Conservation (phyloP, 768 basidiomycete species). For the Russula sp. region DNA sequence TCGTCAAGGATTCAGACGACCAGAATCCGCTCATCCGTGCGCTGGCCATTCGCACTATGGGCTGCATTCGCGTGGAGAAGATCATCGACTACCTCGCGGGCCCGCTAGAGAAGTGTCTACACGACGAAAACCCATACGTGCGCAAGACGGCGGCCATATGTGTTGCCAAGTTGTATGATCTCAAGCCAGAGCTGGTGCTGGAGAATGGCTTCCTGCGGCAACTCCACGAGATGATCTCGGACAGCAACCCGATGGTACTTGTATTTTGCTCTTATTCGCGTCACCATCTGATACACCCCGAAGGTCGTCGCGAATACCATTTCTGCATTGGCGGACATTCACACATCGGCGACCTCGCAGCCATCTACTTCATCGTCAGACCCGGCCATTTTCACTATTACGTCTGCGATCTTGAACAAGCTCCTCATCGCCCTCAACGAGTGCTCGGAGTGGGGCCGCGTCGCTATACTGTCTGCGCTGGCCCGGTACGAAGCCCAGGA, state of each 20-base stretch:
- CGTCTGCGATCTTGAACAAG: conserved; percentile 76
- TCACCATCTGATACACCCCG: not conserved
- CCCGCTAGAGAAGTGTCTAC: conserved; percentile 84
- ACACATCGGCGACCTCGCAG: conserved; percentile 57
- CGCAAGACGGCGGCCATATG: conserved; percentile 96
- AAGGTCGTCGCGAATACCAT: conserved; percentile 98
- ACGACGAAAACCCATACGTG: conserved; percentile 97
- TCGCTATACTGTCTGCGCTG: conserved; percentile 84
- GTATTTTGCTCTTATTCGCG: not conserved
- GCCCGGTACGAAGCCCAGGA: conserved; percentile 78
- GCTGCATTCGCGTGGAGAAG: conserved; percentile 93
- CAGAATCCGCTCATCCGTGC: conserved; percentile 95
- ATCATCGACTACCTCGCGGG: conserved; percentile 99
- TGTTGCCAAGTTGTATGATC: conserved; percentile 95
- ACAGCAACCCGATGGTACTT: conserved; percentile 93
- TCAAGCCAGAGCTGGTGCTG: conserved; percentile 91
- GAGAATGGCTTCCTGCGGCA: conserved; percentile 92
- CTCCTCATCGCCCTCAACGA: conserved; percentile 94
- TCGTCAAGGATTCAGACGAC: conserved; percentile 96
- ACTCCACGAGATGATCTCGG: conserved; percentile 87
- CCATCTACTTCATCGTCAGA: conserved; percentile 51
- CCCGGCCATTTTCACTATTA: conserved; percentile 73
- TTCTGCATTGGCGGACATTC: conserved; percentile 88
- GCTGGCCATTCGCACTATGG: conserved; percentile 97
- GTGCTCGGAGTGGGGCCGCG: conserved; percentile 98